phyloP scores from a whole-genome alignment of 2,329 filamentous ascomycete species.

The Sporothrix brunneoviolacea region DNA sequence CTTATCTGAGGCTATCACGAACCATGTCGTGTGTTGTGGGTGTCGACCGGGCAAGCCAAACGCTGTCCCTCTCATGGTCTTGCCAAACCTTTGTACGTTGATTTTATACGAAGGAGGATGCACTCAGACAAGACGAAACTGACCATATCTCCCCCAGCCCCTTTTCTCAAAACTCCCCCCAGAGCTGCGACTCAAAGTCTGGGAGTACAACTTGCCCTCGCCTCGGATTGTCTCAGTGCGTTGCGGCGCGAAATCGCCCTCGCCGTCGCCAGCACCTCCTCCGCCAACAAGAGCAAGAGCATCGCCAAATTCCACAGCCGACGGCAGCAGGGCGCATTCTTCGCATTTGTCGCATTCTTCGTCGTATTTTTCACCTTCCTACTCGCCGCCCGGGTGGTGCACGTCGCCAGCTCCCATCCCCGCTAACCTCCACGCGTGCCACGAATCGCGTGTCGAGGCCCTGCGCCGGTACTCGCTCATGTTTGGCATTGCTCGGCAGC shows the following conservation, averaged over 20 bases:
- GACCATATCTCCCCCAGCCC: slow-evolving; percentile 25
- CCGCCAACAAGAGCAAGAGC: no score
- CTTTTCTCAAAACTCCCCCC: slow-evolving; percentile 37
- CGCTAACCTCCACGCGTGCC: slow-evolving; percentile 38
- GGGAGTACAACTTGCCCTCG: slow-evolving; percentile 37
- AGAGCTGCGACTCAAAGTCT: slow-evolving; percentile 43
- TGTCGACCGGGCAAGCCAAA: not conserved
- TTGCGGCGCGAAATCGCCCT: slow-evolving; percentile 21
- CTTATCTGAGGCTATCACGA: no score
- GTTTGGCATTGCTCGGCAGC: slow-evolving; percentile 36
- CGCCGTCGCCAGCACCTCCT: not conserved
- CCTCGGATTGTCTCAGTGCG: slow-evolving; percentile 38
- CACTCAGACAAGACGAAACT: not conserved
- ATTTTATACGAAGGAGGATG: not conserved
- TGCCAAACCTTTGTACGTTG: not conserved
- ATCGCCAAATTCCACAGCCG: no score
- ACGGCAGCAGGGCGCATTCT: not conserved
- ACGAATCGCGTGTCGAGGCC: slow-evolving; percentile 40
- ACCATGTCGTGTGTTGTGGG: not conserved
- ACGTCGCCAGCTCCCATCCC: slow-evolving; percentile 37
- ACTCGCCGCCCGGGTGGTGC: slow-evolving; percentile 27
- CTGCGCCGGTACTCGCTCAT: slow-evolving; percentile 33
- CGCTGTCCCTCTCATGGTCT: not conserved
- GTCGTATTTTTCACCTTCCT: slow-evolving; percentile 14
- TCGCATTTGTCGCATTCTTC: not conserved